Conservation (phyloP, 2,329 filamentous ascomycete species). For the Ceratocystis albifundus region DNA sequence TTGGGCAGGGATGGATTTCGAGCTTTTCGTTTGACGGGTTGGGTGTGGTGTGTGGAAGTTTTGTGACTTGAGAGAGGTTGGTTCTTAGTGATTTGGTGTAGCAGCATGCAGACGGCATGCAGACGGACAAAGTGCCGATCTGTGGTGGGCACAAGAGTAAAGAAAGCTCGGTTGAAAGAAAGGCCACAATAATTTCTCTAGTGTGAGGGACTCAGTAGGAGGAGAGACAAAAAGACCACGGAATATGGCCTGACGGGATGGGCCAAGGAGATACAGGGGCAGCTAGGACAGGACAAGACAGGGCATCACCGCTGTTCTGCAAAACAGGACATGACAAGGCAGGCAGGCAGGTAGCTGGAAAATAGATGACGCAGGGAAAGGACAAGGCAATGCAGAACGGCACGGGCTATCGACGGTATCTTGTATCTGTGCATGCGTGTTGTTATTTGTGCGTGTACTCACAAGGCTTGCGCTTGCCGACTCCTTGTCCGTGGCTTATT, state of each 20-base stretch:
- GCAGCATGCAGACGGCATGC: background rate
- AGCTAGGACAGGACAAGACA: background rate
- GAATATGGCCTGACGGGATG: too few species aligned
- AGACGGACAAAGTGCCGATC: background rate
- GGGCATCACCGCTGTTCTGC: conserved; percentile 12
- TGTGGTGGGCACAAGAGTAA: background rate
- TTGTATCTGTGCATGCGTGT: background rate
- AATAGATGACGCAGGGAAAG: background rate
- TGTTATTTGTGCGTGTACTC: background rate
- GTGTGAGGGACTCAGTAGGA: background rate
- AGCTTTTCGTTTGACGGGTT: background rate
- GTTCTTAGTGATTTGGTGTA: background rate
- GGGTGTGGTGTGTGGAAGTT: too few species aligned
- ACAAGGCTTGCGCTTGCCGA: too few species aligned
- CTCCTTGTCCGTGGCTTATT: too few species aligned
- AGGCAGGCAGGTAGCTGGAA: background rate
- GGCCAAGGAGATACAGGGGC: background rate
- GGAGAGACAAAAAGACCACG: background rate
- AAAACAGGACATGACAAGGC: background rate
- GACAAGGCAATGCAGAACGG: background rate
- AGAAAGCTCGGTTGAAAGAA: background rate
- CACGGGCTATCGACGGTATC: background rate
- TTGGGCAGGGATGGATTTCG: background rate
- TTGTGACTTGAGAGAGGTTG: background rate
- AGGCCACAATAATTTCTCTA: background rate